These are phyloP conservation scores for Tripidium arundinaceum DNA, from an alignment of 202 grass and related monocot genomes.

Conservation along the genomic window DNA sequence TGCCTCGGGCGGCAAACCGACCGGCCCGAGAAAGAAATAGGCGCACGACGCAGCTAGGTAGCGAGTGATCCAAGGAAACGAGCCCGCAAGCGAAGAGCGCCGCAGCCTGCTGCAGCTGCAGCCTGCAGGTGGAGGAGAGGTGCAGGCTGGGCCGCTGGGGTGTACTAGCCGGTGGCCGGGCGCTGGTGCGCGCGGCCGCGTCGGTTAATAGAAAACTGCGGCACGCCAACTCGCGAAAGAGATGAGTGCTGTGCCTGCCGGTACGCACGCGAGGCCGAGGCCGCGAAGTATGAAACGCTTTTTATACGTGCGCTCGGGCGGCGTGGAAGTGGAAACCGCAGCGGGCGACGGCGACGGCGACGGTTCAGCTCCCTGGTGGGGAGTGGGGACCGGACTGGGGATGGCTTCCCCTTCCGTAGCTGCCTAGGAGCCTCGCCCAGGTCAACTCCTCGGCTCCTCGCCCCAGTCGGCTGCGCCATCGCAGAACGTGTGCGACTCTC, in stretches of 20 bases:
- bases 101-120: not conserved
- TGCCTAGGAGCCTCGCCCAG: not conserved
- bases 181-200: not conserved
- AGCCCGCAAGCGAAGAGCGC: not conserved
- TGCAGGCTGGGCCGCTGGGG: not conserved
- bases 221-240: conserved; percentile 15
- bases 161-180: not conserved
- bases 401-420: not conserved
- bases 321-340: not conserved
- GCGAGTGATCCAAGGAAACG: conserved; percentile 42
- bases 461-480: too few relatives aligned
- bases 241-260: not conserved
- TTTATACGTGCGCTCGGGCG: conserved; percentile 6
- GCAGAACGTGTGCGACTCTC: too few relatives aligned
- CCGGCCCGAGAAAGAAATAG: conserved; percentile 7
- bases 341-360: conserved; percentile 6
- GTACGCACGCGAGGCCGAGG: too few relatives aligned
- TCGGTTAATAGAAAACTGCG: conserved; percentile 32
- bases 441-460: not conserved
- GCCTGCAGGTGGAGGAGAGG: not conserved
- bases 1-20: not conserved
- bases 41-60: too few relatives aligned
- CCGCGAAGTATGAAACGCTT: not conserved
- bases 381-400: not conserved
- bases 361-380: not conserved